Evolutionary conservation across 345 rosid genomes (phyloP).

Genomic region (Lumnitzera racemosa): DNA sequence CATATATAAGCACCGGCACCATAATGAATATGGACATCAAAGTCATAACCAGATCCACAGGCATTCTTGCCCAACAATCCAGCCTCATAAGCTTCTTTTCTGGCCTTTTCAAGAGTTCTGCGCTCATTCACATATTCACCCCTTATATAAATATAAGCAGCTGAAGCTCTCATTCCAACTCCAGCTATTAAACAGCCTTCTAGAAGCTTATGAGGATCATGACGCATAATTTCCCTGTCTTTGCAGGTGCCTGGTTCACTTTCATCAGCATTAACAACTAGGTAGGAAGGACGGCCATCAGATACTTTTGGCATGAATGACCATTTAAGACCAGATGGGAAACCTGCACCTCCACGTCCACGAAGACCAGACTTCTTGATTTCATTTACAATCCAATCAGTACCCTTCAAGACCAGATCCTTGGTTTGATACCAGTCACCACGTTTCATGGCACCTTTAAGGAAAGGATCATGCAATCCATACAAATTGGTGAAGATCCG

Average conservation of each 20-base stretch:
- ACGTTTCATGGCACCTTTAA: conserved; percentile 92
- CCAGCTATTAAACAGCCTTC: conserved; percentile 99
- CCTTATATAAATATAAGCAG: conserved; percentile 93
- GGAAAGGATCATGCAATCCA: conserved; percentile 86
- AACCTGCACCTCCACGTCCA: conserved; percentile 99
- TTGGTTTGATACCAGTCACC: conserved; percentile 97
- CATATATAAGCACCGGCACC: conserved; percentile 99
- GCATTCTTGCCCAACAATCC: conserved; percentile 94
- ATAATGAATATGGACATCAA: conserved; percentile 89
- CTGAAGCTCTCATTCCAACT: conserved; percentile 96
- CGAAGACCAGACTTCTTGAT: conserved; percentile 93
- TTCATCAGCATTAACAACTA: conserved; percentile 98
- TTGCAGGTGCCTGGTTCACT: conserved; percentile 99
- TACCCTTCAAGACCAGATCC: conserved; percentile 90
- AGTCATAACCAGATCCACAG: conserved; percentile 96
- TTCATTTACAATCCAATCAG: conserved; percentile 97
- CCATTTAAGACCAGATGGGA: conserved; percentile 97
- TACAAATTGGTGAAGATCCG: conserved; percentile 91
- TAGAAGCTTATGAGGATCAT: conserved; percentile 91
- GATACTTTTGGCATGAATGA: conserved; percentile 98
- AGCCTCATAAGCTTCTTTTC: conserved; percentile 88
- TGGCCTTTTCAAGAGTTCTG: conserved; percentile 63
- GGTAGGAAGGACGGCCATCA: conserved; percentile 96
- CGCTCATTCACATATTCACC: conserved; percentile 97
- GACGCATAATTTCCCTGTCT: conserved; percentile 97